Conservation (phyloP, 257 asterid species). For the Perilla frutescens region DNA sequence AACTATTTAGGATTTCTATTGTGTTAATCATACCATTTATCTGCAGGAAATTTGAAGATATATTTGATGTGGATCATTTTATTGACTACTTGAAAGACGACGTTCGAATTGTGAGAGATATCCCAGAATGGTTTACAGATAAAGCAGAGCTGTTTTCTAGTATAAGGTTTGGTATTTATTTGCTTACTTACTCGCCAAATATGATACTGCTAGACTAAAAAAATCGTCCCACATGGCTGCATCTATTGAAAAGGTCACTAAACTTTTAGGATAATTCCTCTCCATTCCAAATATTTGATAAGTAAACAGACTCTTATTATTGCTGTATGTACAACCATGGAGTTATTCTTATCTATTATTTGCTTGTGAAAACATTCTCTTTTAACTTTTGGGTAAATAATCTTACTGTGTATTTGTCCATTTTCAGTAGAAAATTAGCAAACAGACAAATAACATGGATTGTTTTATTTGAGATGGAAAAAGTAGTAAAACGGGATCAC, state of each 20-base stretch:
- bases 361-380: not conserved
- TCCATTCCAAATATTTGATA: not conserved
- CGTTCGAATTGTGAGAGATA: slow-evolving; percentile 89
- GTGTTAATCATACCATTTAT: slow-evolving; percentile 20
- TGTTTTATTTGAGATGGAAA: slow-evolving; percentile 1
- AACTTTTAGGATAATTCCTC: not conserved
- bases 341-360: slow-evolving; percentile 15
- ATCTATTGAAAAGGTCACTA: not conserved
- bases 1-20: slow-evolving; percentile 46
- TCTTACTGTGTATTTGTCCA: not conserved
- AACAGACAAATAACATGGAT: slow-evolving; percentile 6
- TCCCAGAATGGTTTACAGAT: slow-evolving; percentile 99
- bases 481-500: slow-evolving; percentile 16
- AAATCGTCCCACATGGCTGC: slow-evolving; percentile 14
- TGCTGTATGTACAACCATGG: not conserved
- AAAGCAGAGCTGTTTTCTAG: slow-evolving; percentile 91
- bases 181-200: slow-evolving; percentile 1
- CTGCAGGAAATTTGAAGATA: slow-evolving; percentile 98
- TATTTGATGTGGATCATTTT: slow-evolving; percentile 96
- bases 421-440: not conserved
- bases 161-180: slow-evolving; percentile 61
- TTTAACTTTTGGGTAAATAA: not conserved
- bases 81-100: slow-evolving; percentile 91
- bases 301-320: not conserved
- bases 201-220: slow-evolving; percentile 13